Evolutionary conservation across 108 stramenopile species (phyloP).

Genomic region (Cyclostephanos tholiformis): DNA sequence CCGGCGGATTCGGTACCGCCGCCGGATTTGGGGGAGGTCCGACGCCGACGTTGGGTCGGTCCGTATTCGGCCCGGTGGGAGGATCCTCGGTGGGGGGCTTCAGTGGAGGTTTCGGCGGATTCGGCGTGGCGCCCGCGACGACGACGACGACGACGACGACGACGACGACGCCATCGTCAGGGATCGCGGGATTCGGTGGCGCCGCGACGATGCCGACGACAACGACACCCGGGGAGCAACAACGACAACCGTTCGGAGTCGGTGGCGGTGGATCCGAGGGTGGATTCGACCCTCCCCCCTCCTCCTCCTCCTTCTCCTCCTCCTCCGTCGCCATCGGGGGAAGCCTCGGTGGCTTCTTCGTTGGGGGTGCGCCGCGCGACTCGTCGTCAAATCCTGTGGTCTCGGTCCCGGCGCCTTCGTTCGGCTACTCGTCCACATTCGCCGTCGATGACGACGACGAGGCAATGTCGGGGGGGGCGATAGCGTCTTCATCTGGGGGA

Average conservation of each 20-base stretch:
- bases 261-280: conserved; percentile 16
- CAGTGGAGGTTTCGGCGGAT: neutral
- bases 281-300: neutral
- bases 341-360: conserved; percentile 17
- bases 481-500: too few relatives aligned
- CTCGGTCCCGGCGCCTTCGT: conserved; percentile 8
- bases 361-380: neutral
- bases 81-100: too few relatives aligned
- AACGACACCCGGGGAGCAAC: neutral
- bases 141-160: neutral
- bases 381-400: neutral
- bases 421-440: conserved; percentile 34
- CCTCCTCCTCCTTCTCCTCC: neutral
- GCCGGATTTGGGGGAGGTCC: too few relatives aligned
- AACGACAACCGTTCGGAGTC: conserved; percentile 4
- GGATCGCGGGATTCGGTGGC: neutral
- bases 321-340: neutral
- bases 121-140: neutral
- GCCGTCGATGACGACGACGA: neutral
- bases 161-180: neutral
- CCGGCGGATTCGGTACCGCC: conserved; percentile 17
- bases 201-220: too few relatives aligned
- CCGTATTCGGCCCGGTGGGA: too few relatives aligned
- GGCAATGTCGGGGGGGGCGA: too few relatives aligned
- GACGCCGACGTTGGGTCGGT: too few relatives aligned